Base-by-base conservation (phyloP, 768 basidiomycete species). In the Rhodotorula paludigena region DNA sequence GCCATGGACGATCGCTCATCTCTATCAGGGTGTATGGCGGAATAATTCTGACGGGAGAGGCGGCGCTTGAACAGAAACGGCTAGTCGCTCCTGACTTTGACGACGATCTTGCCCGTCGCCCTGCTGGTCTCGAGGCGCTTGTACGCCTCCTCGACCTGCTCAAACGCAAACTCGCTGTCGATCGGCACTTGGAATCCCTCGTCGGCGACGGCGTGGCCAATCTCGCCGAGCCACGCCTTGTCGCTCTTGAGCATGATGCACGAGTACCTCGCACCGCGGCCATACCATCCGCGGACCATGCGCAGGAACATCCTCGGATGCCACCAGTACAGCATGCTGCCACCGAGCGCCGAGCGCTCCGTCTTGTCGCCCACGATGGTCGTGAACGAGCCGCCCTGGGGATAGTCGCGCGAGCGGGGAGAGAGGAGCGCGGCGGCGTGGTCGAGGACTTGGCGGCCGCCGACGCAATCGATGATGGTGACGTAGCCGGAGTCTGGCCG, bases 341-440 rank as follows among this genome's bases (percentile, higher is more conserved):
- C 71, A 38, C 71, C 74, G n/a, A 65, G 48, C 35, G 35, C 8
- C 5, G n/a, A 0, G 16, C 72, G 52, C 30, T 12, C 16, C 8
- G 68, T 68, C 57, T 74, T 74, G 64, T 74, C 74, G 6, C 74
- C 74, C 5, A 74, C 74, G 61, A 74, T 72, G 3, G 71, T 72
- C 21, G 57, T 38, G 44, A 53, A 61, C 41, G 30, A 49, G 5
- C 64, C 60, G 10, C 63, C 69, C 10, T 35, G 36, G 1, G 18
- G 44, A 39, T 25, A 68, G 33, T n/a, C 60, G 41, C 6, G 20
- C 41, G 51, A 25, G 15, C 60, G 44, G 15, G 63, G 59, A 14
- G 42, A 23, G 9, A 64, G 15, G 33, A 71, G 41, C 21, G 53
- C 12, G 8, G 57, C n/a, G 23, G 36, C 39, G 25, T 11, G 15